These are phyloP conservation scores for Zygotorulaspora florentina DNA, from an alignment of 805 yeast species.

Conservation along the genomic window DNA sequence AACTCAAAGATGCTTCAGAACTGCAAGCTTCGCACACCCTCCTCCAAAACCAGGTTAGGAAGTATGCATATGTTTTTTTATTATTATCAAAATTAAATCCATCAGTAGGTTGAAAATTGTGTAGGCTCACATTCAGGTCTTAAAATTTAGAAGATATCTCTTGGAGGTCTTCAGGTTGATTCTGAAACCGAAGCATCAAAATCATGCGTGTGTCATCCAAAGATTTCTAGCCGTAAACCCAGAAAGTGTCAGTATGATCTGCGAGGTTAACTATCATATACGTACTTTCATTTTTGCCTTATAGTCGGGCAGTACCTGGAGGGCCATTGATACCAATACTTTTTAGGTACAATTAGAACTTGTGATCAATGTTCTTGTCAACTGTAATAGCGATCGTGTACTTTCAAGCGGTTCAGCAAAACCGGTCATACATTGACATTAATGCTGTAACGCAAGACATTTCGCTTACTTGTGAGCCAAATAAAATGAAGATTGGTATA, in stretches of 20 bases:
- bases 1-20: conserved; percentile 1
- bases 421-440: too few relatives aligned
- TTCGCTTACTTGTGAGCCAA: too few relatives aligned
- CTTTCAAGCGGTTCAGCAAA: too few relatives aligned
- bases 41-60: conserved; percentile 28
- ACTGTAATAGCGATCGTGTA: too few relatives aligned
- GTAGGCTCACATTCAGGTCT: conserved; percentile 12
- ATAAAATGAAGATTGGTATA: too few relatives aligned
- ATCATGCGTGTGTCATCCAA: conserved; percentile 8
- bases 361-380: too few relatives aligned
- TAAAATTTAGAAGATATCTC: conserved; percentile 16
- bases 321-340: too few relatives aligned
- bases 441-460: too few relatives aligned
- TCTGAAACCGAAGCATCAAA: conserved; percentile 30
- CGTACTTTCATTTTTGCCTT: too few relatives aligned
- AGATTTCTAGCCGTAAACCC: conserved; percentile 21
- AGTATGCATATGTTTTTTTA: conserved; percentile 28
- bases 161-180: conserved; percentile 34
- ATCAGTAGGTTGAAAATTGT: conserved; percentile 25
- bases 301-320: too few relatives aligned
- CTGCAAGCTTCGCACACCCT: conserved; percentile 2
- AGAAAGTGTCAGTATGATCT: conserved; percentile 26
- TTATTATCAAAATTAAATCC: conserved; percentile 30
- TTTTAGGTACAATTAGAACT: too few relatives aligned
- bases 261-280: too few relatives aligned